phyloP scores from a whole-genome alignment of 2,329 filamentous ascomycete genomes.

The Aspergillus pseudoglaucus region DNA sequence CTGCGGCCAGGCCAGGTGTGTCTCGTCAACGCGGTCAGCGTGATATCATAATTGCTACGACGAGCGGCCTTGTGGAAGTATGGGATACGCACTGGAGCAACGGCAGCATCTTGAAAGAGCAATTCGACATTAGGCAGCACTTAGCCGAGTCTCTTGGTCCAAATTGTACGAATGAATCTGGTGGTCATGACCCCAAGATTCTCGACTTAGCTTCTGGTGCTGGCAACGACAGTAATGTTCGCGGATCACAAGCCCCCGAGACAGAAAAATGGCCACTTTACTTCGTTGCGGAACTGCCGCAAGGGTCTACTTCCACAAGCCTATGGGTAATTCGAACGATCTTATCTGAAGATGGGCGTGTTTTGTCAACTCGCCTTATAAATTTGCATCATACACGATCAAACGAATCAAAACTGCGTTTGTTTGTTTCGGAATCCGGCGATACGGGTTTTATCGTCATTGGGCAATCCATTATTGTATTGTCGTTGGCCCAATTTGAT shows the following conservation, averaged over 20 bases:
- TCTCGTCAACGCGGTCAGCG: constrained; percentile 72
- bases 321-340: constrained; percentile 71
- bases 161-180: constrained; percentile 46
- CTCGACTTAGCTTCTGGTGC: constrained; percentile 67
- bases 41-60: constrained; percentile 72
- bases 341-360: constrained; percentile 48
- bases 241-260: constrained; percentile 43
- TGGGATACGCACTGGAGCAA: constrained; percentile 90
- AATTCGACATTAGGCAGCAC: constrained; percentile 62
- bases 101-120: constrained; percentile 66
- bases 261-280: constrained; percentile 52
- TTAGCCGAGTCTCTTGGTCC: constrained; percentile 58
- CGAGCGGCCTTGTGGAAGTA: constrained; percentile 68
- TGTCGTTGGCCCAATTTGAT: constrained; percentile 62
- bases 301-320: constrained; percentile 46
- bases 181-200: constrained; percentile 60
- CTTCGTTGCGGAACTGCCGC: constrained; percentile 54
- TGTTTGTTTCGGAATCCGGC: constrained; percentile 72
- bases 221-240: constrained; percentile 18
- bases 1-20: constrained; percentile 68
- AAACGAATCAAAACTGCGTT: constrained; percentile 48
- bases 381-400: constrained; percentile 56
- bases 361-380: constrained; percentile 64
- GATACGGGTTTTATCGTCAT: constrained; percentile 79
- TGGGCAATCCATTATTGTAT: constrained; percentile 67